These are phyloP conservation scores for Fusarium guadeloupense DNA, from an alignment of 2,329 filamentous ascomycete genomes.

Conservation along the genomic window DNA sequence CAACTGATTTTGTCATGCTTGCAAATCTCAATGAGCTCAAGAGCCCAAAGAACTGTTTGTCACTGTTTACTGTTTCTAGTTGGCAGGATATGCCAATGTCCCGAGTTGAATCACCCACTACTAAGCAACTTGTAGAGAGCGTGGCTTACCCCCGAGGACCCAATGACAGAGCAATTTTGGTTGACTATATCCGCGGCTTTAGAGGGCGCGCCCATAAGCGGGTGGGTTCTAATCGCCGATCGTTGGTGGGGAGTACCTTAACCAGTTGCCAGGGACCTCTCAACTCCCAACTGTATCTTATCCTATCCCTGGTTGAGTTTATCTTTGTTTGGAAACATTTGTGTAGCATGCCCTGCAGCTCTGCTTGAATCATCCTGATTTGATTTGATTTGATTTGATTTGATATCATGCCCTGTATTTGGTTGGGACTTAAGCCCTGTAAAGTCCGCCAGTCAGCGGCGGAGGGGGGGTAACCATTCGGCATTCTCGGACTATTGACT, in stretches of 20 bases:
- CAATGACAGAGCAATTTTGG: constrained; percentile 22
- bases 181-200: constrained; percentile 32
- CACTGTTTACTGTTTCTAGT: no score
- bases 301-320: not conserved
- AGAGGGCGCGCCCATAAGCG: constrained; percentile 24
- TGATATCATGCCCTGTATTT: constrained; percentile 8
- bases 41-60: no score
- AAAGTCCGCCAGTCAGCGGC: constrained; percentile 38
- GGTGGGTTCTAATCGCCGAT: constrained; percentile 36
- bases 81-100: constrained; percentile 3
- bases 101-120: constrained; percentile 3
- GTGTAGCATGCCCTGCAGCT: not conserved
- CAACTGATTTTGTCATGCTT: constrained; percentile 44
- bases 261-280: constrained; percentile 13
- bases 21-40: constrained; percentile 36
- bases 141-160: constrained; percentile 8
- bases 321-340: not conserved
- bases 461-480: constrained; percentile 30
- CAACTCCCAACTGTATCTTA: constrained; percentile 5
- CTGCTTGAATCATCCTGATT: no score
- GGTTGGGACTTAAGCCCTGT: constrained; percentile 37
- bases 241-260: constrained; percentile 24
- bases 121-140: not conserved
- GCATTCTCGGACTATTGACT: constrained; percentile 31
- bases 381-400: no score